Base-by-base conservation (phyloP, 306 rosid genomes). In the Mimosa pudica region DNA sequence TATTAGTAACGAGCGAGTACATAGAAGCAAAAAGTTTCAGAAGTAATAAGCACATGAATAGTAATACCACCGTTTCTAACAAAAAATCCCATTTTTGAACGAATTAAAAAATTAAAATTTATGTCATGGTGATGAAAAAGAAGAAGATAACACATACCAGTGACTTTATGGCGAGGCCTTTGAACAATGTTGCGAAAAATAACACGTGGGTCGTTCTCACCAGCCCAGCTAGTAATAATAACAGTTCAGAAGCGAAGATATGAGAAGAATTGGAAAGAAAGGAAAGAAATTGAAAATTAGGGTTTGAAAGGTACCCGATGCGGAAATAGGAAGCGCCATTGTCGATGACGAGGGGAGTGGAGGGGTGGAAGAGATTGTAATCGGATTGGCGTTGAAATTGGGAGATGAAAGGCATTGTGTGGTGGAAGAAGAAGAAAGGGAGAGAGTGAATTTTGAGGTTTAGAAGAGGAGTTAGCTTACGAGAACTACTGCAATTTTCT, bases 141-240 rank as follows among this genome's bases (percentile, higher is more conserved):
- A 82, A 55, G 42, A 2, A 42, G 35, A 36, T 9, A 16, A 55
- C 6, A 63, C 12, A 48, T 83, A 89, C 95, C 98, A 1, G 98
- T 95, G 80, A 92, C 44, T 88, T 95, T 91, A 85, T 91, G 99
- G 78, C 99, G 99, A 38, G 97, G 99, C 80, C 99, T 83, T 89
- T 93, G 99, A 70, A 95, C 99, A 90, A 95, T 95, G 93, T 93
- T 95, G 76, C 99, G 98, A 85, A 95, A 95, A 81, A 91, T 70
- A 86, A 95, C 90, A 71, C 99, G 99, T 49, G 99, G 99, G 33
- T 95, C 90, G 68, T 88, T 57, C 89, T 93, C 99, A 44, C 99
- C 98, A 0, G 98, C 98, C 99, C 99, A 93, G 36, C 99, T 93
- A 84, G 5, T 2, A 74, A 74, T 42, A 83, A 79, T 79, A 33